Evolutionary conservation across 768 basidiomycete genomes (phyloP), one percentile per base, ranked within the genome.

Genomic region (Serendipita sp.): DNA sequence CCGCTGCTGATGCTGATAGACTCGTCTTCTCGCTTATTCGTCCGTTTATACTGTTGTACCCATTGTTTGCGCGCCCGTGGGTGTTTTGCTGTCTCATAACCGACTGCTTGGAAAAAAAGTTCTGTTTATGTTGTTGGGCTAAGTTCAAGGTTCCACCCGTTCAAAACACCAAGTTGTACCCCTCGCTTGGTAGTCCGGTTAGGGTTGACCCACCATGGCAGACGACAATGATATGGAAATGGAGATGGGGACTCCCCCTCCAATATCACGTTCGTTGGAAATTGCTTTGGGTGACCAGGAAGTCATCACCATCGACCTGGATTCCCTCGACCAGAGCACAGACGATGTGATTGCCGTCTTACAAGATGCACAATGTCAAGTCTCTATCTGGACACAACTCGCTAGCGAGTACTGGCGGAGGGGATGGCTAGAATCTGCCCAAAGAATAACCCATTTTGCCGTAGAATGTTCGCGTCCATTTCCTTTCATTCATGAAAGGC

Each of bases 381-480:
- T 83, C 17, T 82, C 80, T 70, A 81, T 86, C 11, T 94, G 90
- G 90, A 83, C 87, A 1, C 83, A 82, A 65, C 77, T 94, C 22
- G 90, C 91, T 7, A 83, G 82, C 16, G 92, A 94, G 73, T 94
- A 95, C 69, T 91, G 90, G 87, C 75, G 86, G 65, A 79, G 83
- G 67, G 88, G 86, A 0, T 80, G 83, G 66, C 74, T 88, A 56
- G 81, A 83, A 26, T 84, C 82, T 5, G 91, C 91, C 13, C 86
- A 92, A 71, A 81, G 80, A 66, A 85, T 94, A 53, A 83, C 85
- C 30, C 72, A 75, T 33, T 77, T 80, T 56, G 92, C 71, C 43
- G 66, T 76, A 1, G 64, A 70, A 48, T 61, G 74, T 76, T 50
- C 68, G 70, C 65, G 65, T n/a, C 4, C 33, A 13, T 45, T n/a